Conservation (phyloP, 768 basidiomycete genomes). For the Podaxis sp. region DNA sequence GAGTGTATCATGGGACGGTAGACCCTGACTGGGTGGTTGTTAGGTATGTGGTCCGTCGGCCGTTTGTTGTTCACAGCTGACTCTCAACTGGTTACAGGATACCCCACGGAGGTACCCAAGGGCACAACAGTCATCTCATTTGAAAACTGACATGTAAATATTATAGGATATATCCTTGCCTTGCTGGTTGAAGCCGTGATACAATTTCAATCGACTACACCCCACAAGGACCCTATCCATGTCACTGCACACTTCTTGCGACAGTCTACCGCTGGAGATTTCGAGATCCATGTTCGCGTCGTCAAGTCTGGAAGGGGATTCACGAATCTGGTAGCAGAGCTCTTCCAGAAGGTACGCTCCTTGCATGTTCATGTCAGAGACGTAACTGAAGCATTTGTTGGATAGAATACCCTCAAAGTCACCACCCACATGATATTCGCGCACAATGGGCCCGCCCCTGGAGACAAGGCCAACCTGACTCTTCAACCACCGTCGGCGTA, state of each 20-base stretch:
- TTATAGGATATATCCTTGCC: constrained; percentile 57
- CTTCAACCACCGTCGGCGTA: constrained; percentile 54
- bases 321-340: constrained; percentile 56
- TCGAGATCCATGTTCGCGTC: constrained; percentile 45
- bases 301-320: constrained; percentile 52
- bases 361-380: background rate
- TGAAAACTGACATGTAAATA: constrained; percentile 1
- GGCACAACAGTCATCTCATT: background rate
- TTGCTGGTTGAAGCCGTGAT: constrained; percentile 54
- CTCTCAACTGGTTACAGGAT: constrained; percentile 30
- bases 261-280: constrained; percentile 37
- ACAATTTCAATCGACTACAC: constrained; percentile 43
- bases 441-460: constrained; percentile 32
- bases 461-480: constrained; percentile 25
- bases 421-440: constrained; percentile 59
- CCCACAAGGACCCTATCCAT: constrained; percentile 57
- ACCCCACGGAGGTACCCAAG: constrained; percentile 50
- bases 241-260: constrained; percentile 59
- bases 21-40: constrained; percentile 45
- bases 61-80: background rate
- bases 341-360: constrained; percentile 50
- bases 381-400: background rate
- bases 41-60: constrained; percentile 34
- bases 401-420: constrained; percentile 45
- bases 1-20: constrained; percentile 35